These are phyloP conservation scores for Diplodia sapinea DNA, from an alignment of 2,329 filamentous ascomycete genomes.

Conservation along the genomic window DNA sequence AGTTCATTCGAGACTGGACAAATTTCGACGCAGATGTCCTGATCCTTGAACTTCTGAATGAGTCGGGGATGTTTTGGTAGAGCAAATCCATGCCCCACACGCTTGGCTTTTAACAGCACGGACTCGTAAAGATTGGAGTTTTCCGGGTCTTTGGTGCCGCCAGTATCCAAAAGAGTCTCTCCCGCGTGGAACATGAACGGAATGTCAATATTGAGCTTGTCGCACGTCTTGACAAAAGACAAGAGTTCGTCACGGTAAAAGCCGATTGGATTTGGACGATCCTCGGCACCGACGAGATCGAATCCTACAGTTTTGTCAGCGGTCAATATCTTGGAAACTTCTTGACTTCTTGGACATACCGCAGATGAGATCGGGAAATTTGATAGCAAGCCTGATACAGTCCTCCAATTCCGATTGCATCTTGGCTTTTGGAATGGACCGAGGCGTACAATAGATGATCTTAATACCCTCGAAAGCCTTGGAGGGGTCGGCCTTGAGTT, in stretches of 20 bases:
- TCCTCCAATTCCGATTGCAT: slow-evolving; percentile 64
- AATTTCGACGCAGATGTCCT: slow-evolving; percentile 71
- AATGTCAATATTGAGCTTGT: slow-evolving; percentile 58
- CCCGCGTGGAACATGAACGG: slow-evolving; percentile 80
- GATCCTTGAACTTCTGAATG: slow-evolving; percentile 66
- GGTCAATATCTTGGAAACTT: background rate
- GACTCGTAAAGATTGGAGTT: slow-evolving; percentile 72
- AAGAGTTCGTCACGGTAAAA: slow-evolving; percentile 64
- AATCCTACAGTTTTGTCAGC: slow-evolving; percentile 57
- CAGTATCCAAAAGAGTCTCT: slow-evolving; percentile 70
- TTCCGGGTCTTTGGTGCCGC: slow-evolving; percentile 62
- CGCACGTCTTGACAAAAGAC: slow-evolving; percentile 62
- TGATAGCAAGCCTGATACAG: slow-evolving; percentile 65
- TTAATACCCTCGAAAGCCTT: slow-evolving; percentile 68
- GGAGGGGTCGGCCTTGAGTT: slow-evolving; percentile 43
- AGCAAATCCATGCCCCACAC: slow-evolving; percentile 77
- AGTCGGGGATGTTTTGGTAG: slow-evolving; percentile 69
- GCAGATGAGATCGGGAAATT: slow-evolving; percentile 66
- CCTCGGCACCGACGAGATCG: slow-evolving; percentile 71
- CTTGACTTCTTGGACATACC: slow-evolving; percentile 53
- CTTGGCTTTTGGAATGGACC: slow-evolving; percentile 59
- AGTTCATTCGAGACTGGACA: slow-evolving; percentile 81
- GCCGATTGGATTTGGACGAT: slow-evolving; percentile 65
- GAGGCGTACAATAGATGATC: slow-evolving; percentile 73
- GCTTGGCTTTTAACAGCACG: slow-evolving; percentile 67